These are phyloP conservation scores for Gyrodon lividus DNA, from an alignment of 768 basidiomycete genomes.

Conservation along the genomic window DNA sequence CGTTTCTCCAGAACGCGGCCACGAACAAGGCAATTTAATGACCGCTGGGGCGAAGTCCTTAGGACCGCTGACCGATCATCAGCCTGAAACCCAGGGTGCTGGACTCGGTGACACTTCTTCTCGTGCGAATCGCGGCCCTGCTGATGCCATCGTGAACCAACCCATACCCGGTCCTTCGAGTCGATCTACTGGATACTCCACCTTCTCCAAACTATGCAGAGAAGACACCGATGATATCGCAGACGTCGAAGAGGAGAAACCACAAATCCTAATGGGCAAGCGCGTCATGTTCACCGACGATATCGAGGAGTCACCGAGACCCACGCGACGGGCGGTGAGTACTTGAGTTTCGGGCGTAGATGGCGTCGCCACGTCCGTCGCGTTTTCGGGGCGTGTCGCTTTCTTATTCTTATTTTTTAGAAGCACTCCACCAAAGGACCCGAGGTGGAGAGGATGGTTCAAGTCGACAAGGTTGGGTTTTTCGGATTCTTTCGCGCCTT, in stretches of 20 bases:
- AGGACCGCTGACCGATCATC: slow-evolving; percentile 11
- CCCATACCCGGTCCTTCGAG: slow-evolving; percentile 10
- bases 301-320: slow-evolving; percentile 20
- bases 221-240: slow-evolving; percentile 30
- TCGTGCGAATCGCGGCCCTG: slow-evolving; percentile 6
- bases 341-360: no score
- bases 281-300: slow-evolving; percentile 24
- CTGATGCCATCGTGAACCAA: slow-evolving; percentile 11
- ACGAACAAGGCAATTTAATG: slow-evolving; percentile 14
- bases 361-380: background rate
- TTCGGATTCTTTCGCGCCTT: background rate
- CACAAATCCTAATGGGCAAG: slow-evolving; percentile 21
- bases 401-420: slow-evolving; percentile 17
- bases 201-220: slow-evolving; percentile 25
- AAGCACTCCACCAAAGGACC: slow-evolving; percentile 23
- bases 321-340: slow-evolving; percentile 28
- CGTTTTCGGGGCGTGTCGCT: background rate
- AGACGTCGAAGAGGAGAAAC: slow-evolving; percentile 20
- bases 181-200: slow-evolving; percentile 21
- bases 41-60: slow-evolving; percentile 10
- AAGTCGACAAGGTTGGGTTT: slow-evolving; percentile 26
- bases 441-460: slow-evolving; percentile 12
- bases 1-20: slow-evolving; percentile 9
- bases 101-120: slow-evolving; percentile 10
- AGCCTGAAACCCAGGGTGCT: slow-evolving; percentile 19